Conservation (phyloP, 305 asterid species). For the Salvia sclarea region DNA sequence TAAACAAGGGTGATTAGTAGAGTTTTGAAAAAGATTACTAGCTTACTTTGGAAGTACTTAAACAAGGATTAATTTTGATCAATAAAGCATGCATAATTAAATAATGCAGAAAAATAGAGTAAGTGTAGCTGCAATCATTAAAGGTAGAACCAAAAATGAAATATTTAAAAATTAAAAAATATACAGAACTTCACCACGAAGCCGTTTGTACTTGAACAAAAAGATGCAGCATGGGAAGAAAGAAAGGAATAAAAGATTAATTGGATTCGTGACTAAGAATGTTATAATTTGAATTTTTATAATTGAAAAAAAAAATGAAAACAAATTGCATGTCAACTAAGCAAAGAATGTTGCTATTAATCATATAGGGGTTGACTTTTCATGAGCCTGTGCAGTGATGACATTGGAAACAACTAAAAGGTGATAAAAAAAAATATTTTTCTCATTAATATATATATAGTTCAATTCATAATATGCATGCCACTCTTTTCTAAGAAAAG, state of each 20-base stretch:
- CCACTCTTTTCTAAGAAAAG: not conserved
- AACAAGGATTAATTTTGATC: slow-evolving; percentile 23
- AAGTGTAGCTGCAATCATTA: slow-evolving; percentile 34
- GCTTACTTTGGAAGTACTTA: slow-evolving; percentile 40
- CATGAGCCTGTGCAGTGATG: not conserved
- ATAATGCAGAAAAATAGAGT: slow-evolving; percentile 22
- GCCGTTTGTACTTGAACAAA: slow-evolving; percentile 35
- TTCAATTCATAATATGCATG: not conserved
- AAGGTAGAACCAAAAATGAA: slow-evolving; percentile 7
- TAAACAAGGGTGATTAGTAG: not conserved
- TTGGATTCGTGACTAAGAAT: slow-evolving; percentile 14
- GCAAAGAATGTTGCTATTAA: slow-evolving; percentile 19
- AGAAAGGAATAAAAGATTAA: not conserved
- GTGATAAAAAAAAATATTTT: not conserved
- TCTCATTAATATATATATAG: not conserved
- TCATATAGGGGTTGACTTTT: slow-evolving; percentile 34
- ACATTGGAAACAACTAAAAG: slow-evolving; percentile 3
- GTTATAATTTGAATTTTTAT: not conserved
- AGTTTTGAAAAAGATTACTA: not conserved
- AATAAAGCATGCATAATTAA: slow-evolving; percentile 34
- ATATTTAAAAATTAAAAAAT: not conserved
- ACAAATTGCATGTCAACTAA: slow-evolving; percentile 7
- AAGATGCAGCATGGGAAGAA: slow-evolving; percentile 26
- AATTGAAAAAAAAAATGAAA: not conserved
- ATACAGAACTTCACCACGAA: slow-evolving; percentile 32